These are phyloP conservation scores for Apiospora malaysiana DNA, from an alignment of 2,329 filamentous ascomycete species.

Conservation along the genomic window DNA sequence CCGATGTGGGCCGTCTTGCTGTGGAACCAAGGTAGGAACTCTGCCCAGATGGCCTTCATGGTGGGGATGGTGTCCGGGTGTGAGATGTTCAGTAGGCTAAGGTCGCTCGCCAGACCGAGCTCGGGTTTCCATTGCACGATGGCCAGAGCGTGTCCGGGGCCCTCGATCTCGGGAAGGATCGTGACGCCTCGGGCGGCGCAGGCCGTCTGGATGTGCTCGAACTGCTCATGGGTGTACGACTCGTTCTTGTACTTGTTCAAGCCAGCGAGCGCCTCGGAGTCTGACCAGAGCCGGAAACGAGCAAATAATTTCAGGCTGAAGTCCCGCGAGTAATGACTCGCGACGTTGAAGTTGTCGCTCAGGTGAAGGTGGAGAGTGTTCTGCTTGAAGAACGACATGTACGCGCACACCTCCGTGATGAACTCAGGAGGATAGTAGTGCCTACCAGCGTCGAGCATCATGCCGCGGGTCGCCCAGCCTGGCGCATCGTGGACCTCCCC, in stretches of 20 bases:
- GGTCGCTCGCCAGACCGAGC: constrained; percentile 51
- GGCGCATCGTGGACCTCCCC: constrained; percentile 55
- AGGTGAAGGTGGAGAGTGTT: constrained; percentile 64
- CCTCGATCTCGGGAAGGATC: constrained; percentile 64
- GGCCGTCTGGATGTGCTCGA: constrained; percentile 56
- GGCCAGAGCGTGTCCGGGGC: constrained; percentile 61
- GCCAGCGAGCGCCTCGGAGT: constrained; percentile 51
- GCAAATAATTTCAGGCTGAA: constrained; percentile 57
- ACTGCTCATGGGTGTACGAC: constrained; percentile 57
- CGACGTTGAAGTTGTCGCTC: constrained; percentile 60
- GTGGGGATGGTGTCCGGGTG: constrained; percentile 60
- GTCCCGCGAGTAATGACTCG: constrained; percentile 53
- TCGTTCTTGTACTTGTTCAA: constrained; percentile 59
- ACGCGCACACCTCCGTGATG: constrained; percentile 62
- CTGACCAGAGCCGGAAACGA: constrained; percentile 60
- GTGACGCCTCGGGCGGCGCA: constrained; percentile 63
- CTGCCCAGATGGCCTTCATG: constrained; percentile 58
- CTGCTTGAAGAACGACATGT: constrained; percentile 67
- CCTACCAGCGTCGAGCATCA: constrained; percentile 56
- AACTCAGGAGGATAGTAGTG: constrained; percentile 63
- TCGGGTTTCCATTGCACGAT: constrained; percentile 66
- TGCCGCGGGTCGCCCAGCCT: constrained; percentile 55
- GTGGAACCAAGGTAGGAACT: constrained; percentile 62
- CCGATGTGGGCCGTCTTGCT: constrained; percentile 61
- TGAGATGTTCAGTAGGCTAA: constrained; percentile 60